A percentile compares a stretch with the other conserved stretches of the same genome.
Evolutionary conservation across 2,329 filamentous ascomycete species (phyloP).

Genomic region (Fonsecaea multimorphosa): DNA sequence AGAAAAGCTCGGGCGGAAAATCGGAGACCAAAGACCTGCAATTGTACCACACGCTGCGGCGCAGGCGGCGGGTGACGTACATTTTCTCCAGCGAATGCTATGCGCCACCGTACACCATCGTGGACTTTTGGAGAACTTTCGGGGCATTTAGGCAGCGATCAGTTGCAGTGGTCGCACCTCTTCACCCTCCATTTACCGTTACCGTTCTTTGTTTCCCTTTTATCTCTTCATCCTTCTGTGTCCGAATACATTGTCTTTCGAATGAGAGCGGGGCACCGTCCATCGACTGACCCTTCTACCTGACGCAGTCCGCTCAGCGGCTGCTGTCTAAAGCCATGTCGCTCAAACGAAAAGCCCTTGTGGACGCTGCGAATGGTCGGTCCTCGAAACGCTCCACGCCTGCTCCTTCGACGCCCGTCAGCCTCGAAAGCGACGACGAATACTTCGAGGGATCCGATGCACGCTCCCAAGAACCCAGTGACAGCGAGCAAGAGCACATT

Average conservation of each 20-base stretch:
- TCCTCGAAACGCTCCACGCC: slow-evolving; percentile 57
- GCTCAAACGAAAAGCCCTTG: slow-evolving; percentile 56
- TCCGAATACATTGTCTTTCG: background rate
- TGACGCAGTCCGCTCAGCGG: slow-evolving; percentile 31
- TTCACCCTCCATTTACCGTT: background rate
- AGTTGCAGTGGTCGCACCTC: background rate
- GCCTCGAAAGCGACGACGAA: slow-evolving; percentile 61
- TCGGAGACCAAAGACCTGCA: background rate
- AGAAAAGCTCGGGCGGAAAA: slow-evolving; percentile 3
- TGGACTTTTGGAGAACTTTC: background rate
- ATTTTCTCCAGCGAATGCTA: background rate
- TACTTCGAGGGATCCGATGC: slow-evolving; percentile 58
- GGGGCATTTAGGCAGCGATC: background rate
- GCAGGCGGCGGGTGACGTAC: background rate
- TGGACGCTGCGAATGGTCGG: slow-evolving; percentile 47
- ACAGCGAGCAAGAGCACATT: slow-evolving; percentile 55
- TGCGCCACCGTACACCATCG: background rate
- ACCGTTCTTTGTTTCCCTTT: background rate
- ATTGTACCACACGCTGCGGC: too few relatives aligned
- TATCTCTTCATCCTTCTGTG: background rate
- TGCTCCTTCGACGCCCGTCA: slow-evolving; percentile 51
- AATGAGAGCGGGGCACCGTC: slow-evolving; percentile 12
- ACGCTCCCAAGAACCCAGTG: slow-evolving; percentile 46
- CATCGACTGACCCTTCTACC: background rate
- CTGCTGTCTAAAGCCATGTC: slow-evolving; percentile 44